These are phyloP conservation scores for Trichomonascaceae sp. DNA, from an alignment of 1,139 yeast genomes.

Conservation along the genomic window DNA sequence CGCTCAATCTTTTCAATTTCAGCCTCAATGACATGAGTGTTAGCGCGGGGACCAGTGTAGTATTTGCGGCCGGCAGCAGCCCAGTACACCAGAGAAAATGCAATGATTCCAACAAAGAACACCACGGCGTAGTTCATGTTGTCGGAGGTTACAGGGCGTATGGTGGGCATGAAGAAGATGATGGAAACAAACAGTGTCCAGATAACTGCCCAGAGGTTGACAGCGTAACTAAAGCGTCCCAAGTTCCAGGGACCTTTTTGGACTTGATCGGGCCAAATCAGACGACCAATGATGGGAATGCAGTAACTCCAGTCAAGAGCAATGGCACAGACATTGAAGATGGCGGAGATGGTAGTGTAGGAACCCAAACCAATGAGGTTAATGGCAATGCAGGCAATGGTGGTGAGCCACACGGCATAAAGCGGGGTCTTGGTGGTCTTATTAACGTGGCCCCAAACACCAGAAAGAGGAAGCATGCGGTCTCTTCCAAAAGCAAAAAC, in stretches of 20 bases:
- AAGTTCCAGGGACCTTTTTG: conserved; percentile 59
- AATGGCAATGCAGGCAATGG: conserved; percentile 41
- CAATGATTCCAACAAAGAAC: conserved; percentile 41
- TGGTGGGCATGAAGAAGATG: conserved; percentile 50
- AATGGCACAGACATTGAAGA: conserved; percentile 64
- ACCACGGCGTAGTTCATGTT: conserved; percentile 61
- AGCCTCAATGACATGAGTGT: conserved; percentile 8
- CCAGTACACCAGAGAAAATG: conserved; percentile 14
- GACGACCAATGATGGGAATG: conserved; percentile 49
- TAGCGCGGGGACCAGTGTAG: conserved; percentile 12
- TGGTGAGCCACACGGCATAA: conserved; percentile 54
- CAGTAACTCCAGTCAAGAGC: conserved; percentile 59
- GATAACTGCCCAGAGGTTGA: conserved; percentile 37
- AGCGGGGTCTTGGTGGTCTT: conserved; percentile 47
- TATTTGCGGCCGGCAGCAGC: conserved; percentile 10
- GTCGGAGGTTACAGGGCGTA: conserved; percentile 49
- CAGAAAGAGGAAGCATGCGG: conserved; percentile 49
- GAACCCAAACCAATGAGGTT: conserved; percentile 54
- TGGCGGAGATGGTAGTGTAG: conserved; percentile 55
- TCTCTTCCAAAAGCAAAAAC: conserved; percentile 59
- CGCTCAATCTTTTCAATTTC: too few species aligned
- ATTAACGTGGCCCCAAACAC: conserved; percentile 38
- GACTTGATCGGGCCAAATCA: conserved; percentile 34
- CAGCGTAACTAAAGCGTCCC: conserved; percentile 43
- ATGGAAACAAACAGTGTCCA: conserved; percentile 20